These are phyloP conservation scores for Aspergillus taichungensis DNA, from an alignment of 495 filamentous ascomycete genomes.

Conservation along the genomic window DNA sequence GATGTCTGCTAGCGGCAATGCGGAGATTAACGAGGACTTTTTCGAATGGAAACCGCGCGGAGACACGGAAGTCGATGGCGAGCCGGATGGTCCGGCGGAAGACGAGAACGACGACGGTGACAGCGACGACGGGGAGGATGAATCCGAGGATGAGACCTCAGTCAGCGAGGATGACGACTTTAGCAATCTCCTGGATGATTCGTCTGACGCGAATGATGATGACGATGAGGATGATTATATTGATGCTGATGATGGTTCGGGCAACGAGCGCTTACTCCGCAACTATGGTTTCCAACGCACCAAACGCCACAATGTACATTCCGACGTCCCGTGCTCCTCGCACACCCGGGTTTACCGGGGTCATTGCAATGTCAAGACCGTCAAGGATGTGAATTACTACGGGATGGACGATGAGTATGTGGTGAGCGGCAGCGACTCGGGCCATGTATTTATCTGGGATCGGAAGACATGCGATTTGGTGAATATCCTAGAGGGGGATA, in stretches of 20 bases:
- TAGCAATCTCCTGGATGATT: background rate
- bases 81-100: background rate
- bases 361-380: slow-evolving; percentile 66
- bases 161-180: slow-evolving; percentile 5
- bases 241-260: slow-evolving; percentile 23
- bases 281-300: slow-evolving; percentile 23
- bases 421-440: slow-evolving; percentile 60
- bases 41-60: background rate
- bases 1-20: background rate
- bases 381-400: slow-evolving; percentile 70
- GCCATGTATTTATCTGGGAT: slow-evolving; percentile 66
- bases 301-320: slow-evolving; percentile 40
- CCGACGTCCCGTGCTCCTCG: slow-evolving; percentile 45
- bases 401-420: slow-evolving; percentile 68
- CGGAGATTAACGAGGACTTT: background rate
- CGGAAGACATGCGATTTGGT: slow-evolving; percentile 53
- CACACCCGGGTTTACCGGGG: slow-evolving; percentile 54
- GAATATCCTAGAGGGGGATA: slow-evolving; percentile 63
- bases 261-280: slow-evolving; percentile 18
- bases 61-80: background rate
- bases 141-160: slow-evolving; percentile 5
- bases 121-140: slow-evolving; percentile 10
- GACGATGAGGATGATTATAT: slow-evolving; percentile 16
- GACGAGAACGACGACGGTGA: slow-evolving; percentile 14
- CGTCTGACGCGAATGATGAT: background rate